phyloP scores from a whole-genome alignment of 1,284 basidiomycete genomes.

The Cronartium ribicola region DNA sequence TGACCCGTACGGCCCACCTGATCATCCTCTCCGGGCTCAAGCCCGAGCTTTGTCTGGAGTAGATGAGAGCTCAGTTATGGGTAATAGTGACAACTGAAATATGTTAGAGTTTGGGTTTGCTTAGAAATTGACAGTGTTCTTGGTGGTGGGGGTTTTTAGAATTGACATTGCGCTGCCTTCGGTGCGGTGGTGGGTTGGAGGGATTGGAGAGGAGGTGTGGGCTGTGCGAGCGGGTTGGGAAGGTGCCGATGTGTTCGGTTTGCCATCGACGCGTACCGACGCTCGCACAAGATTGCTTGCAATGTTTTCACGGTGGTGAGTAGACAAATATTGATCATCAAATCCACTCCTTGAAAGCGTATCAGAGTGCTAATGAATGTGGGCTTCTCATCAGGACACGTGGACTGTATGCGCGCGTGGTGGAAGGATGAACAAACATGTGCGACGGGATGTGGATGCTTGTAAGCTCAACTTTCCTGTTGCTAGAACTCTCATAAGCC shows the following conservation, averaged over 20 bases:
- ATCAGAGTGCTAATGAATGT: neutral
- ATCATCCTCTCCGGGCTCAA: neutral
- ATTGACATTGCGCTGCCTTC: neutral
- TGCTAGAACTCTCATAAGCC: neutral
- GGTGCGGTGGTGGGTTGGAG: neutral
- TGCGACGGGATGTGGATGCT: slow-evolving; percentile 34
- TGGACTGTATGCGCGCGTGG: slow-evolving; percentile 30
- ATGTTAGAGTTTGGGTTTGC: neutral
- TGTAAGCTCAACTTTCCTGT: slow-evolving; percentile 18
- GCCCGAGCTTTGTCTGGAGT: slow-evolving; percentile 25
- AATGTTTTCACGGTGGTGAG: slow-evolving; percentile 39
- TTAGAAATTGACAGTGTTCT: slow-evolving; percentile 7
- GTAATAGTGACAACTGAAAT: neutral
- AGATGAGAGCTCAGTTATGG: slow-evolving; percentile 3
- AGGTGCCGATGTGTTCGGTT: slow-evolving; percentile 14
- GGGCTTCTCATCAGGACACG: slow-evolving; percentile 8
- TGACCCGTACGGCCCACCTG: neutral
- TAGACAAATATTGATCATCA: too few relatives aligned
- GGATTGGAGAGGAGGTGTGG: neutral
- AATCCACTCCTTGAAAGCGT: neutral
- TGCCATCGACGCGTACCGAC: slow-evolving; percentile 22
- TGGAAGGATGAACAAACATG: slow-evolving; percentile 14
- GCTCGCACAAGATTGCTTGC: slow-evolving; percentile 24
- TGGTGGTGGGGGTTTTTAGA: neutral
- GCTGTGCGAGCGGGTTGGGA: slow-evolving; percentile 6